Evolutionary conservation across 805 yeast genomes (phyloP).

Genomic region (Ogataea methylovora): DNA sequence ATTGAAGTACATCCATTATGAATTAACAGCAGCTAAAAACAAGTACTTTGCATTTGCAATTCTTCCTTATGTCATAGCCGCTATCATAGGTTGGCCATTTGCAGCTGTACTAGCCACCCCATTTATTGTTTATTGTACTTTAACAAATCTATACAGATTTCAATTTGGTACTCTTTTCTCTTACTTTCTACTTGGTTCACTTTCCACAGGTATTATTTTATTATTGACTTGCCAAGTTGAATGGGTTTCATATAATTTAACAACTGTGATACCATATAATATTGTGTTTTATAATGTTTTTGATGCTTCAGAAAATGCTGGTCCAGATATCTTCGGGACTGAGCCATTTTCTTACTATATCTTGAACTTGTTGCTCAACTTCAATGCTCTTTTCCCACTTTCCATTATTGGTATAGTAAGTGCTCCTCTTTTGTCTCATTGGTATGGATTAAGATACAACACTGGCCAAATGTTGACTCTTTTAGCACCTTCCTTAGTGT

Average conservation of each 20-base stretch:
- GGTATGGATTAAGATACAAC: constrained; percentile 7
- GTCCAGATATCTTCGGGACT: constrained; percentile 86
- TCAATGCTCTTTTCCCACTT: constrained; percentile 46
- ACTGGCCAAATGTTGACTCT: constrained; percentile 14
- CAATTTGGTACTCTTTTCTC: constrained; percentile 3
- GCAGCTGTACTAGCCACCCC: constrained; percentile 60
- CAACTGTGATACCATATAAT: constrained; percentile 69
- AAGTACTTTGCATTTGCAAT: constrained; percentile 25
- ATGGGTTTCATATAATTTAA: constrained; percentile 49
- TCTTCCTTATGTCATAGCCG: constrained; percentile 52
- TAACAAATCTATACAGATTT: constrained; percentile 6
- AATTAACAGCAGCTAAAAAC: constrained; percentile 11
- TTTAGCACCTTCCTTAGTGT: constrained; percentile 48
- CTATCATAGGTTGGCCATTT: constrained; percentile 90
- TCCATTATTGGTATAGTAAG: constrained; percentile 32
- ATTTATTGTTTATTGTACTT: constrained; percentile 31
- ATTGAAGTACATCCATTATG: constrained; percentile 10
- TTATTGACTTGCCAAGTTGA: constrained; percentile 34
- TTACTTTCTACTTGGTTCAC: constrained; percentile 11
- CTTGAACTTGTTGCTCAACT: constrained; percentile 64
- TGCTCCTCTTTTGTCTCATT: constrained; percentile 21
- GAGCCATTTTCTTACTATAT: constrained; percentile 74
- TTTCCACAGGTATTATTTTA: constrained; percentile 10
- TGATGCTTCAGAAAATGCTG: constrained; percentile 56
- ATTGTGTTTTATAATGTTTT: constrained; percentile 79